These are phyloP conservation scores for Xylaria sp. DNA, from an alignment of 2,329 filamentous ascomycete species.

Conservation along the genomic window DNA sequence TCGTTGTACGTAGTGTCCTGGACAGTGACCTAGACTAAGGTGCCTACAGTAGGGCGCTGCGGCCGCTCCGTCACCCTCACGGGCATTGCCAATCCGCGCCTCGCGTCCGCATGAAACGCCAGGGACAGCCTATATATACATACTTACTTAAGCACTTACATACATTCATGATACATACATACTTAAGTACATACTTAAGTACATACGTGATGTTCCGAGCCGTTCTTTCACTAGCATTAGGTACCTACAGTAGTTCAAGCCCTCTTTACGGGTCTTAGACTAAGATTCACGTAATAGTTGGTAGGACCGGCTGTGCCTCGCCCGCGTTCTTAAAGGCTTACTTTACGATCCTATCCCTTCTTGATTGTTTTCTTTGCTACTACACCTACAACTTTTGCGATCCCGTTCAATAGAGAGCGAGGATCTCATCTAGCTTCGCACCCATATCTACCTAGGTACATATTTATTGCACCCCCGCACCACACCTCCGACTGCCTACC, in stretches of 20 bases:
- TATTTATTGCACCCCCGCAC: not conserved
- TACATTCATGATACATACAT: not conserved
- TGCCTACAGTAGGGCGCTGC: too few relatives aligned
- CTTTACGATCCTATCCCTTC: not conserved
- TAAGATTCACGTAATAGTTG: not conserved
- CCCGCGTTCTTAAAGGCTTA: not conserved
- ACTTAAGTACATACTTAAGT: too few relatives aligned
- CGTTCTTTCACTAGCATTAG: not conserved
- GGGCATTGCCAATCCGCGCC: not conserved
- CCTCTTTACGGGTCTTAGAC: not conserved
- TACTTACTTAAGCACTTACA: too few relatives aligned
- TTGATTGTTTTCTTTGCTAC: too few relatives aligned
- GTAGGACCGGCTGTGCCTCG: not conserved
- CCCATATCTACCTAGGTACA: not conserved
- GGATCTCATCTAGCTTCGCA: not conserved
- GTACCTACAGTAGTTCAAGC: too few relatives aligned
- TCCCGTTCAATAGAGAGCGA: not conserved
- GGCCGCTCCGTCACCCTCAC: not conserved
- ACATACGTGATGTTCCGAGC: not conserved
- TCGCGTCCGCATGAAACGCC: not conserved
- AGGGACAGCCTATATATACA: not conserved
- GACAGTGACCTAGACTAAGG: not conserved
- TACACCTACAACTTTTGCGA: too few relatives aligned
- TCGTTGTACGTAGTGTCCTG: too few relatives aligned
- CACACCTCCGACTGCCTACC: not conserved